Conservation (phyloP, 2,329 filamentous ascomycete species). For the Cryphonectria nitschkei region DNA sequence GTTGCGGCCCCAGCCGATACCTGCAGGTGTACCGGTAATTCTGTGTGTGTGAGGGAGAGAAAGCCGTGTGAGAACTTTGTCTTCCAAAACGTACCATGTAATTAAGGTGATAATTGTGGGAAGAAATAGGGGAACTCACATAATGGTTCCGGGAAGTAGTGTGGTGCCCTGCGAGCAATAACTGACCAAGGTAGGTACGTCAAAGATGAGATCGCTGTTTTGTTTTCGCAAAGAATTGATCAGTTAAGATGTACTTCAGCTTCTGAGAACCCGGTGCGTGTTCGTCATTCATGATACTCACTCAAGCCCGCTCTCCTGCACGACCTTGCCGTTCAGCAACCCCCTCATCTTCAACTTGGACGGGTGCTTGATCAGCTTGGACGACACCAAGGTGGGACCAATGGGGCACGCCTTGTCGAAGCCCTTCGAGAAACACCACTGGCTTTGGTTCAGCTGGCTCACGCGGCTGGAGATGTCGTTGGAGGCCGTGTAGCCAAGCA, state of each 20-base stretch:
- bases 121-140: constrained; percentile 30
- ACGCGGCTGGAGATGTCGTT: constrained; percentile 67
- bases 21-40: constrained; percentile 48
- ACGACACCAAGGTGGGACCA: constrained; percentile 55
- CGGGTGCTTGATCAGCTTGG: constrained; percentile 46
- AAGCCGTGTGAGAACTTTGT: not conserved
- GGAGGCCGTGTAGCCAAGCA: constrained; percentile 60
- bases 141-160: constrained; percentile 45
- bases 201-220: constrained; percentile 58
- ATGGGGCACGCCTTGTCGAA: constrained; percentile 61
- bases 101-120: not conserved
- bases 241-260: not conserved
- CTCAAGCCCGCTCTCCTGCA: constrained; percentile 47
- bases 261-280: not conserved
- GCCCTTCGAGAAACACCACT: constrained; percentile 63
- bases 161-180: constrained; percentile 50
- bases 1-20: constrained; percentile 44
- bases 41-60: constrained; percentile 6
- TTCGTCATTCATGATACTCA: constrained; percentile 15
- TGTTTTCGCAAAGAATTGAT: constrained; percentile 13
- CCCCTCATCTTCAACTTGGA: constrained; percentile 46
- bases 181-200: constrained; percentile 48
- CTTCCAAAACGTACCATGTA: too few species aligned
- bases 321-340: constrained; percentile 53
- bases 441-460: constrained; percentile 56